phyloP scores from a whole-genome alignment of 352 stramenopile genomes.

The Phytopythium oedochilum region DNA sequence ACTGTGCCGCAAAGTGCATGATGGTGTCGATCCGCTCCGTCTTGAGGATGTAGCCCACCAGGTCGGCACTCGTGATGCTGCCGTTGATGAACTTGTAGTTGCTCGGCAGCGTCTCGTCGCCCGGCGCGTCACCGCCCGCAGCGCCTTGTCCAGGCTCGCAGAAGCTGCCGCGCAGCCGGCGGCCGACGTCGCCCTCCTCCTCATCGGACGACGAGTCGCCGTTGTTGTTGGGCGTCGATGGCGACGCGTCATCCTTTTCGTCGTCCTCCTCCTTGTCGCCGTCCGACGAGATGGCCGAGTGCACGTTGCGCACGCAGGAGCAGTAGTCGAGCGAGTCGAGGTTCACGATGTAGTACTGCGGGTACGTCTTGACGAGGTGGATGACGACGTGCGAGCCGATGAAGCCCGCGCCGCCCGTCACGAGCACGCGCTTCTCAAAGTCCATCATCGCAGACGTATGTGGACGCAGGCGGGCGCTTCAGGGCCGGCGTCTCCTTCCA shows the following conservation, averaged over 20 bases:
- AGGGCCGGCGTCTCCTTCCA: not conserved
- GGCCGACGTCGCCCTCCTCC: constrained; percentile 25
- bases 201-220: constrained; percentile 17
- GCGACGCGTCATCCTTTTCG: not conserved
- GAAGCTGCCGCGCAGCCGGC: constrained; percentile 51
- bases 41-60: constrained; percentile 94
- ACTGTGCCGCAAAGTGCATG: constrained; percentile 98
- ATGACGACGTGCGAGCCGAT: constrained; percentile 97
- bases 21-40: constrained; percentile 97
- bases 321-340: constrained; percentile 91
- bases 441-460: not conserved
- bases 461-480: too few species aligned
- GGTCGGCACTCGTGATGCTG: constrained; percentile 92
- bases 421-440: constrained; percentile 91
- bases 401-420: constrained; percentile 96
- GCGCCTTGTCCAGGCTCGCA: constrained; percentile 39
- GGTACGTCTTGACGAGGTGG: constrained; percentile 95
- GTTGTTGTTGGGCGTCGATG: constrained; percentile 9
- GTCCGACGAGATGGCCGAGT: constrained; percentile 40
- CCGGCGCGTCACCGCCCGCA: constrained; percentile 12
- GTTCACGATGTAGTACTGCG: constrained; percentile 97
- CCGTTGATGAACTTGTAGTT: constrained; percentile 98
- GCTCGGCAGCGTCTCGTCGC: constrained; percentile 21
- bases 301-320: constrained; percentile 64
- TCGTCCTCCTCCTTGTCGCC: not conserved